Evolutionary conservation across 2,329 filamentous ascomycete species (phyloP), one percentile per base, ranked within the genome.

Genomic region (Aspergillus felis): DNA sequence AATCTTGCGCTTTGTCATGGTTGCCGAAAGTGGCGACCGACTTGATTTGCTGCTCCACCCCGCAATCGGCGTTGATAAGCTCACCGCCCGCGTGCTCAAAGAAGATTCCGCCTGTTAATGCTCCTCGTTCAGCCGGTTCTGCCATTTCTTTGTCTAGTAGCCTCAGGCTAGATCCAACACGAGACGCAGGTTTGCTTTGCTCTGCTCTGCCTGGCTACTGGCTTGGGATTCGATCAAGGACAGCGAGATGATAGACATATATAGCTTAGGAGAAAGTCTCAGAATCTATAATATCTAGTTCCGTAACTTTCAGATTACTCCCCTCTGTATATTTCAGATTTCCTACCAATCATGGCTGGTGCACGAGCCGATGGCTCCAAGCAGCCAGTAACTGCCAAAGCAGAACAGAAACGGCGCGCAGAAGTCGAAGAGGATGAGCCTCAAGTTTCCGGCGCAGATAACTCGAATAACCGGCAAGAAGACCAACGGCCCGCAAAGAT

Each of bases 11-110:
- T 47, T 47, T 47, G 44, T 47, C 22, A 47, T 47, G 32, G 32
- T 5, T 1, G 14, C 14, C 32, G 32, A 38, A 38, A 46, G 44
- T 47, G 44, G 44, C 44, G 44, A 44, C n/a, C 3, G 3, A 44
- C 10, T 25, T 38, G 44, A 51, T 54, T 38, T 42, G 52, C 41
- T 47, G 47, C 47, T 17, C 35, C 28, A 24, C 54, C 60, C 58
- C 56, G 59, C 56, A 49, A 66, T 68, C 66, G 65, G 66, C 59
- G 38, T 54, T 32, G 67, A 69, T 70, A 70, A 68, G 63, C 54
- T 61, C 58, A 69, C 68, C 68, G 67, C 68, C 61, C 54, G n/a
- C 9, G 50, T 28, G 47, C 14, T 35, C 20, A 51, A 51, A 38
- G 20, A 49, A n/a, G 24, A 38, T 24, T 22, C 12, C n/a, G n/a